Base-by-base conservation (phyloP, 108 stramenopile species). In the Cyclostephanos invisitatus region DNA sequence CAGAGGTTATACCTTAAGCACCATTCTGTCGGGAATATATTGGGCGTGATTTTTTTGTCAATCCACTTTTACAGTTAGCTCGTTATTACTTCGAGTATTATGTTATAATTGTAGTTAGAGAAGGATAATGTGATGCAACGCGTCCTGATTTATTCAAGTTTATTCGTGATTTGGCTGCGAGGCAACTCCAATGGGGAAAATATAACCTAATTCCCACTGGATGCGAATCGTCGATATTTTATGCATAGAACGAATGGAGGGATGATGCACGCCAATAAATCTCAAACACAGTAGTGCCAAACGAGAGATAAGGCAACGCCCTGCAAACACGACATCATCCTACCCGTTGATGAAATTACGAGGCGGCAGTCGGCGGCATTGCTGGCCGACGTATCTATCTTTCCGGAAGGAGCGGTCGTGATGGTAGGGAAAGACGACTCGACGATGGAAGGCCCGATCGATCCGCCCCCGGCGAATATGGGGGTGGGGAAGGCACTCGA, bases 221-320 rank as follows among this genome's bases (percentile, higher is more conserved):
- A 3, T 32, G 32, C 2, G 32, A 32, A 32, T 3, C 32, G 2
- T 32, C 32, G 32, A 32, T 32, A 3, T 32, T 32, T 32, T 32
- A 32, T 32, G 32, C 32, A 15, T 1, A 15, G 14, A 46, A 46
- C 3, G 3, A 11, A 46, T 46, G 44, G 0, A 15, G 44, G 15
- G 14, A 46, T 1, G 14, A 46, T 17, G 14, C 0, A 46, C 44
- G 15, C 44, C 12, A n/a, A 62, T 8, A 21, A 8, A 62, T 9
- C 61, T 40, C 61, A 62, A 40, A 40, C 37, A 29, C 53, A 25
- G 9, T 54, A 25, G 9, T 54, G 22, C 53, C 53, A 54, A 0
- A 54, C 25, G 25, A 54, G 12, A 54, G 53, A 24, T 27, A 54
- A 12, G 2, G 53, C 53, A 54, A 54, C 53, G 25, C 53, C 53